Evolutionary conservation across 2,329 filamentous ascomycete species (phyloP), one percentile per base, ranked within the genome.

Genomic region (Metarhizium guizhouense): DNA sequence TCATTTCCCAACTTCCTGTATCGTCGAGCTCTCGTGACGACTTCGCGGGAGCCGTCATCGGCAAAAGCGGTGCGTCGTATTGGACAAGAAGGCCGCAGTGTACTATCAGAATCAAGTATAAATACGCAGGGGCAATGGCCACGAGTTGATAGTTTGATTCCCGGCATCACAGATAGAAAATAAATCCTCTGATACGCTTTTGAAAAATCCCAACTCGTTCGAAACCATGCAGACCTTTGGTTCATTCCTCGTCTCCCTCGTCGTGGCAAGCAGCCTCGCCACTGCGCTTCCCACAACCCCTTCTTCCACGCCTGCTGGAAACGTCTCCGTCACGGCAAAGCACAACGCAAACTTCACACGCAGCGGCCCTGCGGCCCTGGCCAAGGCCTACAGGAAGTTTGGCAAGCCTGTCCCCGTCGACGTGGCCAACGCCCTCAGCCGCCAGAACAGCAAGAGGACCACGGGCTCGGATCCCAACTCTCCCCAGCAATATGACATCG

Each of bases 211-310:
- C 1, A 25, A 47, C 6, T 25, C 43, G 13, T 25, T 18, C 47
- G 56, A 56, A 50, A 42, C 34, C 34, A 62, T 62, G 60, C 60
- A 59, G 54, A 60, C 49, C 38, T 60, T 62, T 36, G 59, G 58
- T 16, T 57, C 60, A 42, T 60, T 60, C 43, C 54, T 62, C 55
- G 58, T 58, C 40, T 57, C 60, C 53, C 54, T 62, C 43, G 52
- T 62, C 45, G 56, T 54, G 51, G 59, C 57, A 20, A 52, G 56
- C 49, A 58, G 59, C 52, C 18, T 57, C 49, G 59, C 51, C 38
- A 50, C 56, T 25, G 57, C 56, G 47, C 51, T 55, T 11, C 60
- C 60, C 6, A 29, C 60, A 29, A 29, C 25, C 25, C 25, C 47
- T 14, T 51, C 53, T 36, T 56, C 59, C 32, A 38, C 47, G 25